These are phyloP conservation scores for Aspergillus novofumigatus DNA, from an alignment of 2,329 filamentous ascomycete species.

Conservation along the genomic window DNA sequence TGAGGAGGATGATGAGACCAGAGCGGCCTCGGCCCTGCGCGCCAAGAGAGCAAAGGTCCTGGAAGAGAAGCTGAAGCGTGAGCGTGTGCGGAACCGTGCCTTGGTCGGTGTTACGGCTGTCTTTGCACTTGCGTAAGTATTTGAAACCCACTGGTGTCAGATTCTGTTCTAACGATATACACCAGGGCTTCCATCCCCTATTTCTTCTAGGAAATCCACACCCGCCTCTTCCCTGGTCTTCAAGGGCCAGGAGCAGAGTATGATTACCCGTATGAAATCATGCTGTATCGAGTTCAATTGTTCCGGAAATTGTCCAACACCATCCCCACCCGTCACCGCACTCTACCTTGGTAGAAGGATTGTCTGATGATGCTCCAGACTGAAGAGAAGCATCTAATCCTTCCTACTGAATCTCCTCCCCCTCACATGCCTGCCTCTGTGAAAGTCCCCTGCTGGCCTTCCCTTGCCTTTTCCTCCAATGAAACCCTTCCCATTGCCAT, in stretches of 20 bases:
- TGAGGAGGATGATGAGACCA: constrained; percentile 40
- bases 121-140: constrained; percentile 81
- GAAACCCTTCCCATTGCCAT: not conserved
- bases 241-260: not conserved
- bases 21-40: constrained; percentile 42
- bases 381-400: not conserved
- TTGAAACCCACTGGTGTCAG: not conserved
- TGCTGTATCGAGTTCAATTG: not conserved
- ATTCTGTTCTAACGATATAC: constrained; percentile 15
- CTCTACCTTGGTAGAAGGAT: not conserved
- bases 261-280: not conserved
- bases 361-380: not conserved
- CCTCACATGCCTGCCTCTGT: constrained; percentile 1
- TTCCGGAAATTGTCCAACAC: not conserved
- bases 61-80: constrained; percentile 75
- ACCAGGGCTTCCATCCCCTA: constrained; percentile 45
- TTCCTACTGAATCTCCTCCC: not conserved
- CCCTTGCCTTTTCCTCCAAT: not conserved
- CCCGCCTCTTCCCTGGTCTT: not conserved
- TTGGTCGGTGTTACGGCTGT: constrained; percentile 82
- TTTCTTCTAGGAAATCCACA: constrained; percentile 37
- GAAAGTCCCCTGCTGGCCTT: not conserved
- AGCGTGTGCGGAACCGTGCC: constrained; percentile 80
- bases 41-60: constrained; percentile 67
- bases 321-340: not conserved